These are phyloP conservation scores for Parasitella parasitica DNA, from an alignment of 371 early-diverging fungal species.

Conservation along the genomic window DNA sequence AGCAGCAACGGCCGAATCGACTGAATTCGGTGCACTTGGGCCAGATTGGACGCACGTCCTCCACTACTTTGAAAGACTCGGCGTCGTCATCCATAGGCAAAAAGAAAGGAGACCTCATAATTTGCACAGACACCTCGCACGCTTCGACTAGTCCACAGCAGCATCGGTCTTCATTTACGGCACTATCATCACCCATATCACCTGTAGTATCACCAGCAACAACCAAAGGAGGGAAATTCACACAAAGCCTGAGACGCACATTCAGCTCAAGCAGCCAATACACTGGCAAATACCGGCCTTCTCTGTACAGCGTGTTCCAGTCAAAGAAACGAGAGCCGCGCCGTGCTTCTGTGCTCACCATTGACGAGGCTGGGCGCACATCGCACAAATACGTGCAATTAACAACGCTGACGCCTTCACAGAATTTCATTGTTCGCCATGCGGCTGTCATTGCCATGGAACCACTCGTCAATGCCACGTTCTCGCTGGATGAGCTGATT, in stretches of 20 bases:
- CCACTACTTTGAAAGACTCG: not conserved
- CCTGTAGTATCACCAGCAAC: not conserved
- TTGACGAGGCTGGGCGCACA: not conserved
- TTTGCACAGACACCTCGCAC: not conserved
- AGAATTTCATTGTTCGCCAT: slow-evolving; percentile 72
- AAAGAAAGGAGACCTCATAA: not conserved
- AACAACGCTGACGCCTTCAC: slow-evolving; percentile 11
- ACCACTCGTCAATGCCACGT: slow-evolving; percentile 55
- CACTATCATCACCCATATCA: not conserved
- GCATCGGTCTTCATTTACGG: not conserved
- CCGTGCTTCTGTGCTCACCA: slow-evolving; percentile 14
- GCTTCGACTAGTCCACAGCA: not conserved
- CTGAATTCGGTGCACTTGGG: slow-evolving; percentile 1
- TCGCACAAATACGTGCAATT: not conserved
- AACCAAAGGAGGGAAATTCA: not conserved
- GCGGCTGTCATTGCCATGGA: slow-evolving; percentile 70
- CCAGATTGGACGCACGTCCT: slow-evolving; percentile 3
- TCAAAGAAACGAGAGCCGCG: slow-evolving; percentile 8
- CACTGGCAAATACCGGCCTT: not conserved
- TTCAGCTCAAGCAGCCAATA: slow-evolving; percentile 11
- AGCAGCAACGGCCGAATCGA: not conserved
- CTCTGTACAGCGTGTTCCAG: slow-evolving; percentile 3
- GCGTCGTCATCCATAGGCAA: not conserved
- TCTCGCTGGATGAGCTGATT: slow-evolving; percentile 59
- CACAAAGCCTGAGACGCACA: slow-evolving; percentile 16